A percentile compares a stretch with the other conserved stretches of the same genome.
Evolutionary conservation across 1,139 yeast species (phyloP).

Genomic region (Zygosaccharomyces sapae): DNA sequence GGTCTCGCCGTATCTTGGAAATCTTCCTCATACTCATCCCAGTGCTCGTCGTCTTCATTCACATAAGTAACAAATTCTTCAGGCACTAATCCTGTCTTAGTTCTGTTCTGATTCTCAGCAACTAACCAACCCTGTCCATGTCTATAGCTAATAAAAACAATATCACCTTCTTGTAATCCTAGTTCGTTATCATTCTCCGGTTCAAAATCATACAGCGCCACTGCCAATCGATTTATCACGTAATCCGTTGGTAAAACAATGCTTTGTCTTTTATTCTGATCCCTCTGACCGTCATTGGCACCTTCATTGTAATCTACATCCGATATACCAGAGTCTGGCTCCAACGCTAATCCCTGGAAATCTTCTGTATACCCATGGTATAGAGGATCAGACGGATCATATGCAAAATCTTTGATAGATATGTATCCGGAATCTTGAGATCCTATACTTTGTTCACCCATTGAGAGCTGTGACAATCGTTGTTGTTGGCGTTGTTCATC

Average conservation of each 20-base stretch:
- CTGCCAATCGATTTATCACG: slow-evolving; percentile 54
- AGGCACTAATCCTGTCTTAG: slow-evolving; percentile 81
- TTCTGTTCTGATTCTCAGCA: slow-evolving; percentile 44
- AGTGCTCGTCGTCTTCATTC: slow-evolving; percentile 27
- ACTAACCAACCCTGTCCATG: slow-evolving; percentile 99
- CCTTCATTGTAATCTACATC: slow-evolving; percentile 17
- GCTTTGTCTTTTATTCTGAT: slow-evolving; percentile 40
- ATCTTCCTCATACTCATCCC: slow-evolving; percentile 22
- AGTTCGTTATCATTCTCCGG: slow-evolving; percentile 96
- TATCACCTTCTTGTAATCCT: slow-evolving; percentile 71
- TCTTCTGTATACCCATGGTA: slow-evolving; percentile 50
- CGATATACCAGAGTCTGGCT: slow-evolving; percentile 12
- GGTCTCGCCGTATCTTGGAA: slow-evolving; percentile 34
- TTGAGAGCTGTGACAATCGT: neutral
- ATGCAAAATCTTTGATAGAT: slow-evolving; percentile 74
- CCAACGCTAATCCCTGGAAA: slow-evolving; percentile 10
- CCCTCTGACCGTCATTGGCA: slow-evolving; percentile 32
- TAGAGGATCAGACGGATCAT: slow-evolving; percentile 59
- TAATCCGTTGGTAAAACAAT: slow-evolving; percentile 33
- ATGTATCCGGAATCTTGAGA: slow-evolving; percentile 32
- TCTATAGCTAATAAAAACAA: slow-evolving; percentile 78
- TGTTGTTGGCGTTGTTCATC: neutral
- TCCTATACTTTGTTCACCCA: slow-evolving; percentile 6
- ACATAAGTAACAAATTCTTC: slow-evolving; percentile 81
- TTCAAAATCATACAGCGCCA: slow-evolving; percentile 81